A percentile compares a stretch with the other conserved stretches of the same genome.
Evolutionary conservation across 176 grass and related monocot genomes (phyloP).

Genomic region (Oryza meyeriana): DNA sequence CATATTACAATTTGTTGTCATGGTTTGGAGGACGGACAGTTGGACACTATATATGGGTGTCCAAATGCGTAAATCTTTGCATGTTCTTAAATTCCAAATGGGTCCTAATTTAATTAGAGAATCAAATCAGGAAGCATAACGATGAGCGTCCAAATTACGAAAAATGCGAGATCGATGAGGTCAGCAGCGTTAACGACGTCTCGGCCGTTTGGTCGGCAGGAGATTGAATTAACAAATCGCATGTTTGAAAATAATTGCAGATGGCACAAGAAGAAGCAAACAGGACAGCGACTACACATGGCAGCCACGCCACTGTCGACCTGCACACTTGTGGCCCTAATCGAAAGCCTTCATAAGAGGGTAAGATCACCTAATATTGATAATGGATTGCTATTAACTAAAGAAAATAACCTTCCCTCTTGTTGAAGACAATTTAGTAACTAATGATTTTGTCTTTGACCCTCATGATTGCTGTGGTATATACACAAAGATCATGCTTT

Average conservation of each 20-base stretch:
- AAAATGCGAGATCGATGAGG: not conserved
- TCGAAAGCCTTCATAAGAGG: not conserved
- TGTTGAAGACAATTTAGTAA: not conserved
- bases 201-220: not conserved
- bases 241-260: not conserved
- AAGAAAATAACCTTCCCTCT: not conserved
- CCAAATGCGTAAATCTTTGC: not conserved
- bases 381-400: not conserved
- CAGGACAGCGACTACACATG: not conserved
- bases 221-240: not conserved
- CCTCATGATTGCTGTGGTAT: not conserved
- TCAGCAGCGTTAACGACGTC: not conserved
- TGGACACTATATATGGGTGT: not conserved
- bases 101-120: not conserved
- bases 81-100: not conserved
- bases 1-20: not conserved
- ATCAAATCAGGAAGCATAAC: not conserved
- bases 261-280: not conserved
- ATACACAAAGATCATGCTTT: not conserved
- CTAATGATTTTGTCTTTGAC: not conserved
- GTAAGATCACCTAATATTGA: no score
- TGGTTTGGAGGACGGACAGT: no score
- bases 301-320: not conserved
- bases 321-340: not conserved
- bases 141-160: not conserved